Evolutionary conservation across 1,284 basidiomycete species (phyloP).

Genomic region (Cutaneotrichosporon sp.): DNA sequence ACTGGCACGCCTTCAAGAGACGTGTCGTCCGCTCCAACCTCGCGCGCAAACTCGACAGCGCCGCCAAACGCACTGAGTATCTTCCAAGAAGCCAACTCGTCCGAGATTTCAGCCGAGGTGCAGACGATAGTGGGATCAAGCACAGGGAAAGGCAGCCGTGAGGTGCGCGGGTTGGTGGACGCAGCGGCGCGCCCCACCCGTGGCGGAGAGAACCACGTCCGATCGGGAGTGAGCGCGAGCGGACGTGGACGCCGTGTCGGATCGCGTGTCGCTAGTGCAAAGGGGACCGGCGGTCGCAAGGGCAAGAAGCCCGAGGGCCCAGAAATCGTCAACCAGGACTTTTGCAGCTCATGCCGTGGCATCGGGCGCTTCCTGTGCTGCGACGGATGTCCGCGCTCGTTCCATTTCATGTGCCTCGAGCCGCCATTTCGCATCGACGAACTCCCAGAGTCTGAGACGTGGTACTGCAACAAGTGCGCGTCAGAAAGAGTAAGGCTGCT

Average conservation of each 20-base stretch:
- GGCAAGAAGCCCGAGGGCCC: slow-evolving; percentile 38
- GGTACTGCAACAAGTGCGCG: slow-evolving; percentile 70
- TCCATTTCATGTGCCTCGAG: slow-evolving; percentile 94
- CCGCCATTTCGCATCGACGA: slow-evolving; percentile 88
- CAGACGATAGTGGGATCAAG: slow-evolving; percentile 25
- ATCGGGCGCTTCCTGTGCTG: slow-evolving; percentile 83
- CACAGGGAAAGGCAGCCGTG: slow-evolving; percentile 12
- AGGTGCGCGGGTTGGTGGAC: neutral
- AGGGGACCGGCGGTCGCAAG: slow-evolving; percentile 11
- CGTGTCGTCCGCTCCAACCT: slow-evolving; percentile 21
- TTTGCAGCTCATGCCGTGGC: slow-evolving; percentile 82
- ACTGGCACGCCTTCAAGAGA: slow-evolving; percentile 19
- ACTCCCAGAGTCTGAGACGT: slow-evolving; percentile 77
- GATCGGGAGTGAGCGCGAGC: slow-evolving; percentile 42
- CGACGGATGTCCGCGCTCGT: slow-evolving; percentile 93
- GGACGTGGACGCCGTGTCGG: slow-evolving; percentile 47
- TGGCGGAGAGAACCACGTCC: slow-evolving; percentile 29
- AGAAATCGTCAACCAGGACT: slow-evolving; percentile 72
- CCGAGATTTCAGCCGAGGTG: slow-evolving; percentile 26
- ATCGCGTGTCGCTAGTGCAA: slow-evolving; percentile 15
- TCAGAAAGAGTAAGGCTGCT: slow-evolving; percentile 35
- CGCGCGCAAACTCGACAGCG: slow-evolving; percentile 15
- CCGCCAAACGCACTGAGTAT: slow-evolving; percentile 31
- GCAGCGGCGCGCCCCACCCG: slow-evolving; percentile 23
- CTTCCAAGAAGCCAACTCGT: slow-evolving; percentile 31